Evolutionary conservation across 169 alveolate species (phyloP), one percentile per base, ranked within the genome.

Genomic region (Plasmodium malariae): DNA sequence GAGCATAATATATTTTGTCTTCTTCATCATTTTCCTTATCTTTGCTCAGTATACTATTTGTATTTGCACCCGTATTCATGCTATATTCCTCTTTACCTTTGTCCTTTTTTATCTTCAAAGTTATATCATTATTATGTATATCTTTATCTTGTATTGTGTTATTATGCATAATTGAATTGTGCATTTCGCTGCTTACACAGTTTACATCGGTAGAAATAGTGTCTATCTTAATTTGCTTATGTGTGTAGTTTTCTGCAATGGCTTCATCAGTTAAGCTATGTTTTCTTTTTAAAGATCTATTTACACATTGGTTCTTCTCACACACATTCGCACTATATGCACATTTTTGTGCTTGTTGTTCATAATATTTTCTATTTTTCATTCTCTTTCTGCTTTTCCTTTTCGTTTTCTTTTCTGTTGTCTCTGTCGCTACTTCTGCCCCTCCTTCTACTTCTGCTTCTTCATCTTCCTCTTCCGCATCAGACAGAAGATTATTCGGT

Each of bases 1-100:
- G 88, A 30, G 88, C 88, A 43, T 74, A 74, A 21, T 55, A 74
- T 55, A 74, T 54, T 21, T 74, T 74, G 28, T 73, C 71, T 1
- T 73, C 87, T 4, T 37, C 60, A 14, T 74, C 83, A 9, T 21
- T 48, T 11, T 19, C 34, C 11, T 57, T 34, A 14, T 74, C 62
- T 1, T 26, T 54, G 55, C 68, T 24, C 3, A 32, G 12, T 28
- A 3, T 26, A 45, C 26, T 43, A 30, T 45, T 21, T 1, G n/a
- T 3, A 54, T 6, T 37, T n/a, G 11, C 1, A 4, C 12, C 1
- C 9, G 14, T 45, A 49, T 34, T n/a, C 48, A 14, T 2, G 21
- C 49, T 26, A 54, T 12, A 0, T 7, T 55, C 1, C 0, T 14
- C 6, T n/a, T 12, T 17, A 12, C 37, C 36, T 1, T n/a, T 48